A percentile compares a stretch with the other conserved stretches of the same genome.
Conservation (phyloP, 2,329 filamentous ascomycete genomes). For the Stemphylium vesicarium region DNA sequence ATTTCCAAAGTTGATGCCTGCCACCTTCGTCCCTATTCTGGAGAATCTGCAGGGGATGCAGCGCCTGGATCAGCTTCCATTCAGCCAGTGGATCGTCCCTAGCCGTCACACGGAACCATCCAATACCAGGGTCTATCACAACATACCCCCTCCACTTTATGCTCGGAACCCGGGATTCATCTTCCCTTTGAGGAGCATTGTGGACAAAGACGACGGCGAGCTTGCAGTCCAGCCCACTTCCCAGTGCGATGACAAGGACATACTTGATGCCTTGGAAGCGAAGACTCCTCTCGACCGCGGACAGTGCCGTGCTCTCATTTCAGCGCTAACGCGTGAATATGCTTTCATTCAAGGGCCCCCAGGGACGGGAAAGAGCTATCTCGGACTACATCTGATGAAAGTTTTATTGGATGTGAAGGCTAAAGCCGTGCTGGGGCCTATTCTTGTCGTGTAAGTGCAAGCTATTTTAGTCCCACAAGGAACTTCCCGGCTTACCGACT, state of each 20-base stretch:
- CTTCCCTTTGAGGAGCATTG: constrained; percentile 27
- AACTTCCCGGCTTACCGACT: too few species aligned
- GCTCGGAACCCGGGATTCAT: constrained; percentile 26
- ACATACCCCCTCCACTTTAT: constrained; percentile 38
- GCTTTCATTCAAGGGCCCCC: constrained; percentile 73
- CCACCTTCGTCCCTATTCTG: constrained; percentile 40
- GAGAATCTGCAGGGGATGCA: constrained; percentile 36
- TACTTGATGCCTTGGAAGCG: constrained; percentile 21
- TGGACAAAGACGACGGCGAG: constrained; percentile 3
- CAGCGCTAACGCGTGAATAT: constrained; percentile 60
- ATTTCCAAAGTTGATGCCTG: constrained; percentile 35
- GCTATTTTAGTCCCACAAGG: too few species aligned
- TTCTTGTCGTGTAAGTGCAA: constrained; percentile 43
- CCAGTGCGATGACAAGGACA: constrained; percentile 19
- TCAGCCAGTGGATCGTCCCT: constrained; percentile 38
- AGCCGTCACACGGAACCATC: neutral
- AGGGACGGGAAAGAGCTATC: constrained; percentile 71
- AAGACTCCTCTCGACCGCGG: constrained; percentile 56
- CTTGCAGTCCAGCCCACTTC: constrained; percentile 17
- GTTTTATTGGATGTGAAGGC: constrained; percentile 56
- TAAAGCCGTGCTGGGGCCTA: constrained; percentile 51
- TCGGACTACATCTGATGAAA: constrained; percentile 65
- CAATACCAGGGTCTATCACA: neutral
- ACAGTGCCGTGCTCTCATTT: constrained; percentile 59
- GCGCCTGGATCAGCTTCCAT: constrained; percentile 30